Evolutionary conservation across 495 filamentous ascomycete genomes (phyloP).

Genomic region (Beverwykella pulmonaria): DNA sequence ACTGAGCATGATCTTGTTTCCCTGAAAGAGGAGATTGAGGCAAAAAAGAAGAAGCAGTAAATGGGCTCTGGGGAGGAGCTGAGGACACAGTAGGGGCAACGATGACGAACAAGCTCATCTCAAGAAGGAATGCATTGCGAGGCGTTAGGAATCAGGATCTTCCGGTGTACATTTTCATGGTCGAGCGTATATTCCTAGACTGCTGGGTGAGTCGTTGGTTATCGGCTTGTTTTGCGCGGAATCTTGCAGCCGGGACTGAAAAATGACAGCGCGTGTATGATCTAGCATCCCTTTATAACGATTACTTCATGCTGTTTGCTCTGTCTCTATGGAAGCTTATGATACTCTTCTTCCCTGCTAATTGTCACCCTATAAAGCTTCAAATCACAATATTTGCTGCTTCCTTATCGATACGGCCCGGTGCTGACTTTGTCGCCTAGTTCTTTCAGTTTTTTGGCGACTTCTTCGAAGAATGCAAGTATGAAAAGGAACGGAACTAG

Average conservation of each 20-base stretch:
- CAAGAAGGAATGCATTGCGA: conserved; percentile 16
- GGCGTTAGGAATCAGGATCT: conserved; percentile 12
- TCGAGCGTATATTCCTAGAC: background rate
- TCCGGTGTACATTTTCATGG: background rate
- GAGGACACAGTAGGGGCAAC: too few species aligned
- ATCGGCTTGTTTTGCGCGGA: background rate
- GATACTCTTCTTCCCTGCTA: too few species aligned
- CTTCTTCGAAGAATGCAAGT: background rate
- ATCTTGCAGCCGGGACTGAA: background rate
- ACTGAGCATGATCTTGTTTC: conserved; percentile 68
- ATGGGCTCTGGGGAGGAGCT: too few species aligned
- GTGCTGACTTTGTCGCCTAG: background rate
- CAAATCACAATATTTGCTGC: background rate
- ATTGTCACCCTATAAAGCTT: too few species aligned
- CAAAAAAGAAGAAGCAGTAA: conserved; percentile 16
- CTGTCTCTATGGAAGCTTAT: too few species aligned
- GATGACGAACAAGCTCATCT: too few species aligned
- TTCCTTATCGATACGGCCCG: background rate
- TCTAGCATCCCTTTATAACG: background rate
- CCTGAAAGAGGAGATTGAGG: conserved; percentile 71
- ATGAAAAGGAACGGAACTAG: too few species aligned
- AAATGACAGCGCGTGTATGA: background rate
- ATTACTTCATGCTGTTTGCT: background rate
- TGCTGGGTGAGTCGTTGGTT: background rate
- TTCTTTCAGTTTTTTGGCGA: background rate